These are phyloP conservation scores for Acorus calamus DNA, from an alignment of 106 monocot species.

Conservation along the genomic window DNA sequence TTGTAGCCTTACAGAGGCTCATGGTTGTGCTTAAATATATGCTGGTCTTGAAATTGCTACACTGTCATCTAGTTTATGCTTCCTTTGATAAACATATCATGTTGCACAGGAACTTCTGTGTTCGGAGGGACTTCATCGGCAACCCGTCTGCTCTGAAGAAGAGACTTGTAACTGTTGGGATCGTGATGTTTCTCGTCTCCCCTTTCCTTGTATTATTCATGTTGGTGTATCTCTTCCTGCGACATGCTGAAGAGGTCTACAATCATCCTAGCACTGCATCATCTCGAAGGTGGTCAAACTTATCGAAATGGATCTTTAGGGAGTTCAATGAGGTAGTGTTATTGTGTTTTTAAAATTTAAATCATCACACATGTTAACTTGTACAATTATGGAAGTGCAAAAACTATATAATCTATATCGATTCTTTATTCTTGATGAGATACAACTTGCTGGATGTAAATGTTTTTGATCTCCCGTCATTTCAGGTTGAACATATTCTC, in stretches of 20 bases:
- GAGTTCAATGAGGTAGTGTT: constrained; percentile 91
- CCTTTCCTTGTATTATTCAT: constrained; percentile 92
- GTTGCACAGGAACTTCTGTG: constrained; percentile 74
- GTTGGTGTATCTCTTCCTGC: constrained; percentile 82
- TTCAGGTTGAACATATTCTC: constrained; percentile 94
- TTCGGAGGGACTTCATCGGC: constrained; percentile 68
- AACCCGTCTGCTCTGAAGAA: constrained; percentile 65
- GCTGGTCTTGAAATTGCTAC: too few species aligned
- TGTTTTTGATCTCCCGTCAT: background rate
- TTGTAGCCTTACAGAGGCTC: too few species aligned
- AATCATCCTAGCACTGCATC: constrained; percentile 92
- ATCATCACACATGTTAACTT: too few species aligned
- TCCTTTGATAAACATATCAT: background rate
- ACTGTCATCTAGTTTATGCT: too few species aligned
- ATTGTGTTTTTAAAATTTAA: background rate
- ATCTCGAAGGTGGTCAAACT: constrained; percentile 92
- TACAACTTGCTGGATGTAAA: too few species aligned
- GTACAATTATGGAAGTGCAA: too few species aligned
- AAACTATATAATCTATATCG: too few species aligned
- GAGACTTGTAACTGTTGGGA: constrained; percentile 60
- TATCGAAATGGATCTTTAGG: constrained; percentile 92
- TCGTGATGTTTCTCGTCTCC: constrained; percentile 71
- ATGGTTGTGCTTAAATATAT: too few species aligned
- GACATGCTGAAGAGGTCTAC: constrained; percentile 96
- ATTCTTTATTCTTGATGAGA: too few species aligned